These are phyloP conservation scores for Amylostereum chailletii DNA, from an alignment of 1,284 basidiomycete species.

Conservation along the genomic window DNA sequence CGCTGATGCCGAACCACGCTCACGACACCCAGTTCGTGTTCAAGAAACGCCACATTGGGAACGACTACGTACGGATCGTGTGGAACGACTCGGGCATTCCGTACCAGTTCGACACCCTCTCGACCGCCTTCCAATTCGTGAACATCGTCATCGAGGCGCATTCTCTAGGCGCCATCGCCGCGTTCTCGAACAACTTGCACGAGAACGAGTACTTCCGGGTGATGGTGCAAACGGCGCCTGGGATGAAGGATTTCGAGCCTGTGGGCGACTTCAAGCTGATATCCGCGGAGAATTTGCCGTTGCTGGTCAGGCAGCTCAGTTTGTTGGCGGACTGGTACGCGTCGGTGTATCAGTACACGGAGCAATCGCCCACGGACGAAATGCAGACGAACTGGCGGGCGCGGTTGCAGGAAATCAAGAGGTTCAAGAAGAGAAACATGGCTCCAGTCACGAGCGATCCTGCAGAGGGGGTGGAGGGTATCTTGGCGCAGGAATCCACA, in stretches of 20 bases:
- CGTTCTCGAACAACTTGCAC: constrained; percentile 69
- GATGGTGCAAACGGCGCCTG: constrained; percentile 73
- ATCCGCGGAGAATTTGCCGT: constrained; percentile 75
- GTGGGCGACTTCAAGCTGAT: constrained; percentile 91
- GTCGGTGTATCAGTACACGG: constrained; percentile 72
- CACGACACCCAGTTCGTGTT: constrained; percentile 63
- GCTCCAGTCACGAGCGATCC: constrained; percentile 17
- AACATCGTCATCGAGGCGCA: constrained; percentile 97
- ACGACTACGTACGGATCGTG: constrained; percentile 91
- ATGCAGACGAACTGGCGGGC: constrained; percentile 86
- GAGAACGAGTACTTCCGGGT: constrained; percentile 92
- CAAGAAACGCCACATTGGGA: constrained; percentile 93
- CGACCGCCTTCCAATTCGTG: constrained; percentile 94
- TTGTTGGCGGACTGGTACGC: constrained; percentile 85
- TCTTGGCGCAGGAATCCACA: constrained; percentile 27
- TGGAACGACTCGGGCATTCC: constrained; percentile 92
- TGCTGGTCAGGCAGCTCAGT: constrained; percentile 79
- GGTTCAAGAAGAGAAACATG: constrained; percentile 30
- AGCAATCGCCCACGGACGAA: constrained; percentile 63
- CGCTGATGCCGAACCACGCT: constrained; percentile 87
- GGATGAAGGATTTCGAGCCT: constrained; percentile 89
- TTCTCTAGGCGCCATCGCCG: constrained; percentile 74
- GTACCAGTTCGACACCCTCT: constrained; percentile 87
- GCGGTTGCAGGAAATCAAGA: constrained; percentile 71
- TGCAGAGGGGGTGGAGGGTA: constrained; percentile 19